phyloP scores from a whole-genome alignment of 768 basidiomycete species.

The Russula dissimulans region DNA sequence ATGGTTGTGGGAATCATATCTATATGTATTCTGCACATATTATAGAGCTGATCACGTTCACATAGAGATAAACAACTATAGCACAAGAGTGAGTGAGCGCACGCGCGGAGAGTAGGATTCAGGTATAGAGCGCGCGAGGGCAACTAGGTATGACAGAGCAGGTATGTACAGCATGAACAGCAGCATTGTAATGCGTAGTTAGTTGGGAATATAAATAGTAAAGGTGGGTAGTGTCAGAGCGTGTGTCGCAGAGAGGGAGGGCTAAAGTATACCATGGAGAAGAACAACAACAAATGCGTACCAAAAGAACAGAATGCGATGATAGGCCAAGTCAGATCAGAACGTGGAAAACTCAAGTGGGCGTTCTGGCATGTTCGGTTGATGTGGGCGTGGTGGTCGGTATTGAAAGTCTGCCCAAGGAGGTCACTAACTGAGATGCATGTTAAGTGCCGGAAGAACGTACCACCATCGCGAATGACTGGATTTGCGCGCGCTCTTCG shows the following conservation, averaged over 20 bases:
- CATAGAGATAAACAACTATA: conserved; percentile 16
- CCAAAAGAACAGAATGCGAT: not conserved
- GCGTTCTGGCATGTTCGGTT: conserved; percentile 36
- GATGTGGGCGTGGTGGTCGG: conserved; percentile 43
- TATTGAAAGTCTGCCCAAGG: conserved; percentile 51
- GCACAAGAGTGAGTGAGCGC: conserved; percentile 14
- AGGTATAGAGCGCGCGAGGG: conserved; percentile 11
- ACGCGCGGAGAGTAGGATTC: not conserved
- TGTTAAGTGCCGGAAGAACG: not conserved
- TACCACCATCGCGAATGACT: conserved; percentile 49
- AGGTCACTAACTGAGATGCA: not conserved
- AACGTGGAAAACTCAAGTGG: conserved; percentile 56
- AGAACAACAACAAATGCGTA: conserved; percentile 9
- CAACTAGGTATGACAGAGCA: conserved; percentile 11
- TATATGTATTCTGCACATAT: conserved; percentile 15
- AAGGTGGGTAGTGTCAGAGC: not conserved
- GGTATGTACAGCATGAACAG: conserved; percentile 16
- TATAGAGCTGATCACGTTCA: conserved; percentile 5
- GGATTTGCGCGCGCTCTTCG: conserved; percentile 47
- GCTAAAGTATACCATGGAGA: not conserved
- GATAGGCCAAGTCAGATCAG: conserved; percentile 24
- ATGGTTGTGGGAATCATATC: not conserved
- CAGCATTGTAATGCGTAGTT: not conserved
- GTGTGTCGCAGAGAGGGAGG: conserved; percentile 2
- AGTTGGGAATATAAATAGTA: conserved; percentile 1